Evolutionary conservation across 306 rosid species (phyloP), one percentile per base, ranked within the genome.

Genomic region (Trifolium fragiferum): DNA sequence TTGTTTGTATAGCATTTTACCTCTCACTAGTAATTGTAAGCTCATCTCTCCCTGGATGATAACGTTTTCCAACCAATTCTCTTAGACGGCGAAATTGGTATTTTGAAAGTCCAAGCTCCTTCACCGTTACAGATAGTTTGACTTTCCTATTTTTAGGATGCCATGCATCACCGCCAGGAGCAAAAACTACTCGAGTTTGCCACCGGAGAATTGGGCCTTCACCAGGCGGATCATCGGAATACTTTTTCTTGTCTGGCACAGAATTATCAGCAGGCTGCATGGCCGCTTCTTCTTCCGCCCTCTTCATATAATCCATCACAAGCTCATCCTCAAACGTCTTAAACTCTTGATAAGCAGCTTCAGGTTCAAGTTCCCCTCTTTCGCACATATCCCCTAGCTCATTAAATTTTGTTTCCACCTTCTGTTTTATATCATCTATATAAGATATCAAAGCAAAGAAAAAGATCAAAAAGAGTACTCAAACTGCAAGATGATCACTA

Each of bases 91-190:
- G 87, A 82, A 95, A 92, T 55, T 95, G 96, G 83, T 89, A 73
- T 75, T 87, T 87, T 72, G 98, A 92, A 78, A 95, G 90, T 78
- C 97, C 98, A 68, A 92, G 92, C 80, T 89, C 99, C 86, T 92
- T 92, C 18, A 95, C 98, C 0, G 96, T 92, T 50, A 95, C 96
- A 78, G 97, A 87, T 62, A 89, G 80, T 70, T 92, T 94, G 81
- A 94, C 98, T 85, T 88, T 88, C 80, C 99, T 84, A 87, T 92
- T 92, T 82, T 92, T 92, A 0, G 99, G 98, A 76, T 90, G 99
- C 99, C 99, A 92, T 27, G 99, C 94, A 89, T 94, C 93, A 54
- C 93, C 96, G 27, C 99, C 99, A 18, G 99, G 98, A 78, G 90
- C 87, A 87, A 95, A 89, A 71, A 95, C 98, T 70, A 85, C 89